Conservation (phyloP, 225 moss, liverwort and hornwort genomes). For the Neckera pumila region DNA sequence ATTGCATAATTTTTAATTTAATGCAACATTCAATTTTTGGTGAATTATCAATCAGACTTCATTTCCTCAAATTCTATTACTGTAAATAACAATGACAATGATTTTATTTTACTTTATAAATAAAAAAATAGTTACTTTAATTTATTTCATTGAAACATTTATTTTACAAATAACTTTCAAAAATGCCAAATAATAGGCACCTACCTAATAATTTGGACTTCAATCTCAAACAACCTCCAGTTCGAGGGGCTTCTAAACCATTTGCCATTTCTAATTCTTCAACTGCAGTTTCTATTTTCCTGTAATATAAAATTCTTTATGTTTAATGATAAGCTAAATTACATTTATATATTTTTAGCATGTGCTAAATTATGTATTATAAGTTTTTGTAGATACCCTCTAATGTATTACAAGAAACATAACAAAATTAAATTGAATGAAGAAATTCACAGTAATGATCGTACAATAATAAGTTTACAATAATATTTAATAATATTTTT, state of each 20-base stretch:
- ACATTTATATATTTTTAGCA: too few species aligned
- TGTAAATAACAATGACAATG: background rate
- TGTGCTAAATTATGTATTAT: background rate
- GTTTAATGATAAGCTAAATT: background rate
- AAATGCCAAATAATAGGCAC: background rate
- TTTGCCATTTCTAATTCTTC: slow-evolving; percentile 15
- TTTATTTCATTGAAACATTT: too few species aligned
- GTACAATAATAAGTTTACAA: too few species aligned
- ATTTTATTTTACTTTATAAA: too few species aligned
- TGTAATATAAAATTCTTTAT: background rate
- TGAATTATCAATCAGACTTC: background rate
- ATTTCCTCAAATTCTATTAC: background rate
- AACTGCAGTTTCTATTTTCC: slow-evolving; percentile 14
- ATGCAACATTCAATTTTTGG: background rate
- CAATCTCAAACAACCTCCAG: background rate
- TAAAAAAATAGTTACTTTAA: too few species aligned
- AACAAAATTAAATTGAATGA: background rate
- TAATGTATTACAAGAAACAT: background rate
- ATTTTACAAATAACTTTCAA: background rate
- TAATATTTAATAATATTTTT: too few species aligned
- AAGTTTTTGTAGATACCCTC: background rate
- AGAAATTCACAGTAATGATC: background rate
- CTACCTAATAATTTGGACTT: slow-evolving; percentile 15
- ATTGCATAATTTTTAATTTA: too few species aligned
- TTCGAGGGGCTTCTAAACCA: slow-evolving; percentile 24